Base-by-base conservation (phyloP, 805 yeast species). In the Metschnikowia chrysomelidarum region DNA sequence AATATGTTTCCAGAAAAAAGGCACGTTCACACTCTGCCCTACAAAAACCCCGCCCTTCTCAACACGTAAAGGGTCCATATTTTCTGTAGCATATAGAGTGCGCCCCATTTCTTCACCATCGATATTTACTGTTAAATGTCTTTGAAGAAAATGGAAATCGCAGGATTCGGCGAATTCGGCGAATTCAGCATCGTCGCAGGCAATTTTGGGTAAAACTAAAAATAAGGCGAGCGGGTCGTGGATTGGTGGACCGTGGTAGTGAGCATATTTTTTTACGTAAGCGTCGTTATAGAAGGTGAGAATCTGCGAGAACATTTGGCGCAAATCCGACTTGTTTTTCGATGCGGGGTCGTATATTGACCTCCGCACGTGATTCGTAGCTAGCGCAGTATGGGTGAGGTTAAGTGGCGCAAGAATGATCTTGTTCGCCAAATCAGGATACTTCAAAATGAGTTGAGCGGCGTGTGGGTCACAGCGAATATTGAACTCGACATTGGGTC, bases 391-490 rank as follows among this genome's bases (percentile, higher is more conserved):
- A 49, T 80, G 85, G 2, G 95, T 84, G 11, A 83, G 60, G 54
- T 86, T 82, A 35, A 87, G 59, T 1, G 93, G 88, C 6, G 75
- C 69, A 28, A 85, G 54, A 3, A 82, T 50, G 10, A 73, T 67
- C 49, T 75, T 80, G 10, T 68, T 59, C n/a, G 57, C 53, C 12
- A 84, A 50, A 0, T 59, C 53, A 0, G 62, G 57, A 49, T 78
- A 78, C 10, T 56, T 50, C 5, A 87, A 59, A 2, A 87, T 70
- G 11, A 59, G 53, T 17, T 73, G 59, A 0, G 95, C 86, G 4
- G 95, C 94, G 25, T 71, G 69, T 1, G 95, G 87, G 55, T 87
- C 96, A 34, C 76, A 68, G 64, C 73, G 71, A 23, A 84, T 69
- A 57, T 87, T 87, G 65, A 84, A 87, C 55, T 87, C 95, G 5